Evolutionary conservation across 208 protist genomes (phyloP), one percentile per base, ranked within the genome.

Genomic region (Lotmaria passim): DNA sequence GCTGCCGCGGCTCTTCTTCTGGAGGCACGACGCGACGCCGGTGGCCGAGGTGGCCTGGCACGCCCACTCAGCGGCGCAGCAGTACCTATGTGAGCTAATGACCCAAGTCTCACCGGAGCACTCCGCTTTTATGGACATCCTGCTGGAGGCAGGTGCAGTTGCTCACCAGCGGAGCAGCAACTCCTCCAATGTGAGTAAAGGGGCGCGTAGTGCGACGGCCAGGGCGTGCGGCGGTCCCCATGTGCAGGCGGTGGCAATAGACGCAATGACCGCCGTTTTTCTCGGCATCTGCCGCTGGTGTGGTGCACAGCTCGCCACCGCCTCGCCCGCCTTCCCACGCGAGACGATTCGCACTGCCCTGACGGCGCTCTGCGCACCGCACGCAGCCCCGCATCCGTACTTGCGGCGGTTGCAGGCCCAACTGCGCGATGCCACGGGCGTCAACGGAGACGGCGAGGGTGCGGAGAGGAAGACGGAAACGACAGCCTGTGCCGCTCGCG

Each of bases 1-100:
- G 69, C 76, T 87, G 5, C 85, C 84, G 7, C 82, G 80, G 11
- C 77, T 70, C 3, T 88, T 79, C 62, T 86, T 85, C 43, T 70
- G 66, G n/a, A 51, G 56, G 39, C 64, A 51, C 14, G 58, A 77
- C 21, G 73, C 74, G 31, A 70, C 78, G 21, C 73, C 78, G 50
- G 75, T 71, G 19, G 66, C 65, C 26, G 80, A 82, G 52, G 71
- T 69, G 51, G 78, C 77, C 21, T 80, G 81, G 63, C 55, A 82
- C 36, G 81, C 78, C 11, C 68, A 67, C 24, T 12, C 11, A 7
- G 65, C 46, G 15, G 72, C 71, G 70, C 69, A 74, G 50, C 53
- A 52, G 15, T 72, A 74, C 28, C 38, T 85, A 50, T 64, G 61
- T 50, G 78, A 59, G 23, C 34, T 69, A n/a, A 39, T 83, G 56